Evolutionary conservation across 495 filamentous ascomycete genomes (phyloP), one percentile per base, ranked within the genome.

Genomic region (Alectoria sarmentosa): DNA sequence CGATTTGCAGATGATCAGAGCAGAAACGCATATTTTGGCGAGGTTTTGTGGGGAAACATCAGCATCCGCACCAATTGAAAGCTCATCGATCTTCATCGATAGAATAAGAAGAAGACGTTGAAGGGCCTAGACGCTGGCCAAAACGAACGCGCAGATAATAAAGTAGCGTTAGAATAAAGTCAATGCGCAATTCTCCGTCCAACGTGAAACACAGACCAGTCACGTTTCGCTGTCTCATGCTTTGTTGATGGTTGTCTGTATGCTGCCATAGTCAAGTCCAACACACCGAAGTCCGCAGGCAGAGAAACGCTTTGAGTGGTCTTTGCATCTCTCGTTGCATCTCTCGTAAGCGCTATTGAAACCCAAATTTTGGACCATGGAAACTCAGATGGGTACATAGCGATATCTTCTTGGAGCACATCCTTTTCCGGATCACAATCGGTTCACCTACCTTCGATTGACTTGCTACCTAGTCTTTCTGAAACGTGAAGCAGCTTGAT

Each of bases 311-410:
- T 30, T 52, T 52, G 48, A 52, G 48, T 30, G 1, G 48, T 30
- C 46, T 49, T 49, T 26, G 46, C 21, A 8, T 11, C 8, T 15
- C 48, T 52, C 48, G 13, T 28, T n/a, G n/a, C n/a, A n/a, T n/a
- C n/a, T n/a, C n/a, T n/a, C n/a, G n/a, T n/a, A 52, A 54, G 14
- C 49, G 15, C 49, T 54, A 54, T 54, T 32, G 26, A 32, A 54
- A 32, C 28, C 28, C 49, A 54, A 30, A 2, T 17, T 3, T 30
- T 6, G 28, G 10, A 11, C 48, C 48, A 13, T 52, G 3, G 5
- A 32, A 32, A 54, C 28, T 54, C 28, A 6, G 14, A 32, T 54
- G 23, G 23, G 8, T 28, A 49, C 26, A 14, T 10, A 14, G 46
- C 26, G 26, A 54, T 30, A 14, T 32, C 28, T 8, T 54, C 19